Conservation (phyloP, 345 rosid genomes). For the Carallia brachiata region DNA sequence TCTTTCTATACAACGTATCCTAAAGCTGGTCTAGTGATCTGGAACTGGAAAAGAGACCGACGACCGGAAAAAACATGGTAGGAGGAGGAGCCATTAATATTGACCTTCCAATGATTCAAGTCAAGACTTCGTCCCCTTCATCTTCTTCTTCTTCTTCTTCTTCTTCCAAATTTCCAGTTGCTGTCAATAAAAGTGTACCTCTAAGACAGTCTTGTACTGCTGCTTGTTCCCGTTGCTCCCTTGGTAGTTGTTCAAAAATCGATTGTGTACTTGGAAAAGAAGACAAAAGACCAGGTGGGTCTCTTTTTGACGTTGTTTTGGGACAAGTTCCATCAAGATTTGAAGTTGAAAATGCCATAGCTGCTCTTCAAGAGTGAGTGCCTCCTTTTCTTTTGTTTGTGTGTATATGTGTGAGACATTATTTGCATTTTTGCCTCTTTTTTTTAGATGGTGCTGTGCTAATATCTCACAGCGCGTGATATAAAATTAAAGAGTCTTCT, state of each 20-base stretch:
- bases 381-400: too few species aligned
- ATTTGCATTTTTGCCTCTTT: not conserved
- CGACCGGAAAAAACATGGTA: slow-evolving; percentile 17
- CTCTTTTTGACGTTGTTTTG: slow-evolving; percentile 9
- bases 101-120: slow-evolving; percentile 16
- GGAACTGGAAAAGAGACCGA: too few species aligned
- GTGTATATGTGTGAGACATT: too few species aligned
- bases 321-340: slow-evolving; percentile 36
- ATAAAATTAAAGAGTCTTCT: too few species aligned
- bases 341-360: slow-evolving; percentile 44
- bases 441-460: not conserved
- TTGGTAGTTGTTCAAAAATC: slow-evolving; percentile 7
- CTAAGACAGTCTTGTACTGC: slow-evolving; percentile 8
- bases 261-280: slow-evolving; percentile 9
- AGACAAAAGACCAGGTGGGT: slow-evolving; percentile 16
- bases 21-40: too few species aligned
- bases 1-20: too few species aligned
- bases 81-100: slow-evolving; percentile 31
- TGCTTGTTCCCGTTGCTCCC: not conserved
- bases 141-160: slow-evolving; percentile 17
- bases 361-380: slow-evolving; percentile 44
- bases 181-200: slow-evolving; percentile 17
- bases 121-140: slow-evolving; percentile 5
- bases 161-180: slow-evolving; percentile 14
- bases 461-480: not conserved